phyloP scores from a whole-genome alignment of 441 rosid species.

The Manihot esculenta region DNA sequence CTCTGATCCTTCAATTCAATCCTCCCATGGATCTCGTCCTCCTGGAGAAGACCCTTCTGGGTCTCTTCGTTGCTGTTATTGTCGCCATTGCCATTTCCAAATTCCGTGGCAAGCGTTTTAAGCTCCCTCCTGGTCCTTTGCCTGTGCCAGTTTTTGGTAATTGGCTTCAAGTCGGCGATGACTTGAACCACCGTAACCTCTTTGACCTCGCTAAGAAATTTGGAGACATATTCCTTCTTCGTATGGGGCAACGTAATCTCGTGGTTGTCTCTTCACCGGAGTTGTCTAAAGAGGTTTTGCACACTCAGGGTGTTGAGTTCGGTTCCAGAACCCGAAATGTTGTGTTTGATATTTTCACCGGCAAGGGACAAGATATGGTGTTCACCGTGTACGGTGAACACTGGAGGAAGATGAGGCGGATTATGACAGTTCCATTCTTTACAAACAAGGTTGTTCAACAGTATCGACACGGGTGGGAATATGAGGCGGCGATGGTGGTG shows the following conservation, averaged over 20 bases:
- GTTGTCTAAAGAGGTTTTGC: constrained; percentile 77
- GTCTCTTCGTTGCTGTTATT: constrained; percentile 60
- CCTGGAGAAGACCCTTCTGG: constrained; percentile 78
- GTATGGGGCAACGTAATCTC: constrained; percentile 94
- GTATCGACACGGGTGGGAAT: constrained; percentile 77
- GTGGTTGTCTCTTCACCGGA: constrained; percentile 88
- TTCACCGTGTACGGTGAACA: constrained; percentile 97
- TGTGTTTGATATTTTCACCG: constrained; percentile 94
- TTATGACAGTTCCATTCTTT: constrained; percentile 98
- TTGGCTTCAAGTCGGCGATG: constrained; percentile 98
- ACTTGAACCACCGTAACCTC: constrained; percentile 84
- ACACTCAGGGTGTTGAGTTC: constrained; percentile 91
- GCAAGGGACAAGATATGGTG: constrained; percentile 97
- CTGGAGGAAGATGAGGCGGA: constrained; percentile 94
- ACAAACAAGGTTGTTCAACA: constrained; percentile 94
- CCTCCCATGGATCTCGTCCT: constrained; percentile 72
- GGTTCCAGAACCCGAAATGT: constrained; percentile 93
- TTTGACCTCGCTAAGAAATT: constrained; percentile 69
- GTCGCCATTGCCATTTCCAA: constrained; percentile 66
- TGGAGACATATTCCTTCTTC: constrained; percentile 73
- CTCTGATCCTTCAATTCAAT: too few species aligned
- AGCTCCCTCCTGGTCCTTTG: constrained; percentile 87
- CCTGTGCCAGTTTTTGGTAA: constrained; percentile 89
- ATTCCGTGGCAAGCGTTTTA: constrained; percentile 77
- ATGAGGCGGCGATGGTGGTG: constrained; percentile 69